Base-by-base conservation (phyloP, 495 filamentous ascomycete genomes). In the Aspergillus cristatus region DNA sequence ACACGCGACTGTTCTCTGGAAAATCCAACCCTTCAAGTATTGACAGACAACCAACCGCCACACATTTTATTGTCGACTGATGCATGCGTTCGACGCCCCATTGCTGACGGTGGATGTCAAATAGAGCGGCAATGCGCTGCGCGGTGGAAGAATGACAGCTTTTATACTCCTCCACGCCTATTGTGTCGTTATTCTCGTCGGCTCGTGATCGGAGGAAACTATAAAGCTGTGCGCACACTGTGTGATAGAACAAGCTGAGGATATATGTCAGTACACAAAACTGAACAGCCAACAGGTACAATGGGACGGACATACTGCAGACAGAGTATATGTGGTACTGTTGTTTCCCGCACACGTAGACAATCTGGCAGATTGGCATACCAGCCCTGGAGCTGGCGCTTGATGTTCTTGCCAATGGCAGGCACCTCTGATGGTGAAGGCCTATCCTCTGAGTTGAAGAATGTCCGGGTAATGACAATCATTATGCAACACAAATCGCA, bases 61-160 rank as follows among this genome's bases (percentile, higher is more conserved):
- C 42, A 50, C 55, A 62, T 15, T 66, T 56, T 14, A 55, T 40
- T 3, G 47, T 54, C 5, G 39, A 50, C 1, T 49, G 42, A 3
- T 51, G 43, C 40, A 55, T 49, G 14, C 51, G 47, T 20, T 62
- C 51, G n/a, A 54, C 51, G 12, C 56, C 45, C 54, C 54, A 58
- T 28, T 47, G 37, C 4, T 43, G 22, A 17, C 50, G 56, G 18
- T 57, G 53, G 7, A 53, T 38, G 13, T 30, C 32, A 7, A 58
- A 40, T 4, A 57, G 43, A 6, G 46, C 13, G 11, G 50, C 47
- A 7, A 53, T 44, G 6, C 31, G 38, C 12, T 43, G 44, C 1
- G 57, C 57, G 32, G 46, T 50, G 34, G 14, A 50, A 24, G 30
- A 47, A 50, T 14, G 41, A 6, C 34, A 26, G 14, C 15, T 28